phyloP scores from a whole-genome alignment of 2,329 filamentous ascomycete species.

The Phialophora macrospora region DNA sequence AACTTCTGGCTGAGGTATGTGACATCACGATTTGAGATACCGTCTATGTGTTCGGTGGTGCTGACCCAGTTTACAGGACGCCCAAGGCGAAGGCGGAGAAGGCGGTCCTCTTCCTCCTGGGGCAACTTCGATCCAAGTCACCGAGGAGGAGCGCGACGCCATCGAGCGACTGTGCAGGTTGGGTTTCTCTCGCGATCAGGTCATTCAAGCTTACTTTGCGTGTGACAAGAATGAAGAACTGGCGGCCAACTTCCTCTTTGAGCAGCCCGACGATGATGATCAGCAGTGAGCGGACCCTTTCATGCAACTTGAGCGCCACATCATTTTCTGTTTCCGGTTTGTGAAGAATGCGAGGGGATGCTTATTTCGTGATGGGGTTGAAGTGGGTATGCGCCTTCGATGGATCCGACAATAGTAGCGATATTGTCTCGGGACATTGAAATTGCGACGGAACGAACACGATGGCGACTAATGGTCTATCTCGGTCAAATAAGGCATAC shows the following conservation, averaged over 20 bases:
- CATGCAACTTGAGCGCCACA: constrained; percentile 9
- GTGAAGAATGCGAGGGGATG: background rate
- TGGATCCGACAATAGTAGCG: background rate
- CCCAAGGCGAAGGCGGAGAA: constrained; percentile 40
- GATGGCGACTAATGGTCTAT: background rate
- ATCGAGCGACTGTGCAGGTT: constrained; percentile 96
- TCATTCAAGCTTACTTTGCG: constrained; percentile 97
- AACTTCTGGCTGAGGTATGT: constrained; percentile 73
- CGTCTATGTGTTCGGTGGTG: background rate
- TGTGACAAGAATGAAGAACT: constrained; percentile 99
- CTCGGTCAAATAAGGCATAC: background rate
- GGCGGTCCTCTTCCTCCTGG: constrained; percentile 76
- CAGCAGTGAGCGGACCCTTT: constrained; percentile 22
- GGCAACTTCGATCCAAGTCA: constrained; percentile 86
- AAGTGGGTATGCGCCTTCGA: background rate
- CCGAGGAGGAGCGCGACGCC: constrained; percentile 93
- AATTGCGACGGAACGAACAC: background rate
- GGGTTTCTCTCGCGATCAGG: constrained; percentile 88
- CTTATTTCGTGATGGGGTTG: background rate
- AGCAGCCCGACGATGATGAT: constrained; percentile 79
- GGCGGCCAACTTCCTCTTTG: constrained; percentile 96
- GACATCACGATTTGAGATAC: background rate
- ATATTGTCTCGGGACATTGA: background rate
- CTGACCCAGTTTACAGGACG: constrained; percentile 56
- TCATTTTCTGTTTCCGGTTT: background rate